Conservation (phyloP, 768 basidiomycete genomes). For the Agaricus blazei region DNA sequence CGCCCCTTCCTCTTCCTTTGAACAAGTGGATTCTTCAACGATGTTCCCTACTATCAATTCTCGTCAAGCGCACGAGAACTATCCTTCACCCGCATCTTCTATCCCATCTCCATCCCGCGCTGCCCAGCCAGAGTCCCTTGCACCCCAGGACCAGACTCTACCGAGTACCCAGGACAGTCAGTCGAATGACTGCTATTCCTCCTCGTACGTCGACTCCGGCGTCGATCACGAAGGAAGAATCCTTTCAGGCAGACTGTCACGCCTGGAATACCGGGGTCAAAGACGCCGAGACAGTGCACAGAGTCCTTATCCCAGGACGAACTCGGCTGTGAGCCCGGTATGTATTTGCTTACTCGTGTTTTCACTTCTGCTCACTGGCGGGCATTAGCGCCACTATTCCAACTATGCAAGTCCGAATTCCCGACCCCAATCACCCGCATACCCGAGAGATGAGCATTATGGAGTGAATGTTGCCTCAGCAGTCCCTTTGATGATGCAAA, state of each 20-base stretch:
- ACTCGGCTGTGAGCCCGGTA: slow-evolving; percentile 6
- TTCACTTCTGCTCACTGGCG: background rate
- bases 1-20: slow-evolving; percentile 5
- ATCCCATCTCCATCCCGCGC: slow-evolving; percentile 10
- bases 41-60: slow-evolving; percentile 8
- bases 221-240: slow-evolving; percentile 4
- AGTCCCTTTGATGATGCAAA: slow-evolving; percentile 9
- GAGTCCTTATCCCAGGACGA: slow-evolving; percentile 7
- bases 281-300: slow-evolving; percentile 6
- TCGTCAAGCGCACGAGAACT: slow-evolving; percentile 10
- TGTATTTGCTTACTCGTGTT: background rate
- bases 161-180: slow-evolving; percentile 3
- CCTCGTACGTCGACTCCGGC: slow-evolving; percentile 6
- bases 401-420: slow-evolving; percentile 4
- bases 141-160: slow-evolving; percentile 3
- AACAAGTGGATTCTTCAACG: slow-evolving; percentile 7
- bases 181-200: slow-evolving; percentile 8
- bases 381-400: slow-evolving; percentile 8
- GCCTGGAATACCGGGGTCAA: slow-evolving; percentile 9
- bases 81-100: slow-evolving; percentile 10
- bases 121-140: slow-evolving; percentile 4
- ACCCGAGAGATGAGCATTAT: slow-evolving; percentile 8
- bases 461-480: slow-evolving; percentile 7
- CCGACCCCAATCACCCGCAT: slow-evolving; percentile 6
- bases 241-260: slow-evolving; percentile 8